Evolutionary conservation across 2,329 filamentous ascomycete species (phyloP).

Genomic region (Sporothrix brasiliensis): DNA sequence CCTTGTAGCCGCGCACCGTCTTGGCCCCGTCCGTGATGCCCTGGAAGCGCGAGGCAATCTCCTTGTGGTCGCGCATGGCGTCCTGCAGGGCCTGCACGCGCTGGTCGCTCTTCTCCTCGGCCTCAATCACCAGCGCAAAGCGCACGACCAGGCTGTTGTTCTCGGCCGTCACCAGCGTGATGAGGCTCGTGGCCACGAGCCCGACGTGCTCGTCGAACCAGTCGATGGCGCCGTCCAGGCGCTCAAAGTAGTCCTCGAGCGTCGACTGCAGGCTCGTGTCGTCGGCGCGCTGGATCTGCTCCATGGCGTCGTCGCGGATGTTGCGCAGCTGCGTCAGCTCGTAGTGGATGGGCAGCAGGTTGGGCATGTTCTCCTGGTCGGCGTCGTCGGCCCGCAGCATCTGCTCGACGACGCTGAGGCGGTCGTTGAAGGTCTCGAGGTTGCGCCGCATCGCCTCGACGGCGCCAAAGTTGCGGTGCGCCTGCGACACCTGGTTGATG

Average conservation of each 20-base stretch:
- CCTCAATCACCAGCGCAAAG: conserved; percentile 87
- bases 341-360: conserved; percentile 86
- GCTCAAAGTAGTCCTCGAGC: conserved; percentile 84
- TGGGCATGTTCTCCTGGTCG: conserved; percentile 87
- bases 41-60: conserved; percentile 90
- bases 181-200: conserved; percentile 83
- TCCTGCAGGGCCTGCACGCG: conserved; percentile 89
- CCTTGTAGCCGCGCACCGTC: conserved; percentile 91
- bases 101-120: conserved; percentile 95
- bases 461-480: conserved; percentile 93
- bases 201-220: conserved; percentile 97
- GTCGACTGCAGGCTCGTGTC: conserved; percentile 77
- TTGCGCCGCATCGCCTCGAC: conserved; percentile 92
- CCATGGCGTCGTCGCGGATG: conserved; percentile 93
- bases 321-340: conserved; percentile 89
- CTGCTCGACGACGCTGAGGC: conserved; percentile 72
- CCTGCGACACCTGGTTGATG: conserved; percentile 88
- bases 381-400: conserved; percentile 82
- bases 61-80: conserved; percentile 91
- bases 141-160: conserved; percentile 90
- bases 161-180: conserved; percentile 80
- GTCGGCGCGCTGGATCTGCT: conserved; percentile 81
- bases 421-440: conserved; percentile 81
- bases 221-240: conserved; percentile 82
- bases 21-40: conserved; percentile 93